Evolutionary conservation across 176 grass and related monocot genomes (phyloP), one percentile per base, ranked within the genome.

Genomic region (Triticum urartu): DNA sequence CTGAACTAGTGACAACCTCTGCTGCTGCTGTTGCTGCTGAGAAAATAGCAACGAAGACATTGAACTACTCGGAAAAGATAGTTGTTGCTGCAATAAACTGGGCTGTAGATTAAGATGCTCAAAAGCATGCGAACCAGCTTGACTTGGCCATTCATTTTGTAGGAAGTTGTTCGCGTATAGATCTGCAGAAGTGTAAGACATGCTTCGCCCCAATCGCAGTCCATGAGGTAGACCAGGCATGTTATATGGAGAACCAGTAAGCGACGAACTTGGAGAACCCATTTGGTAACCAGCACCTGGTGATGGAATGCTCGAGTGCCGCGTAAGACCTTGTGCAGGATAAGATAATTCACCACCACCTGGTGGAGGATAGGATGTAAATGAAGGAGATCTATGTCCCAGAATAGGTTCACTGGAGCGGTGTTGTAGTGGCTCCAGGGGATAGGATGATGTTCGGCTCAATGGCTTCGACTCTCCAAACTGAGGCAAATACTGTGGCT

Each of bases 291-390:
- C 90, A 90, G 85, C 43, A 87, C 75, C 83, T 64, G 85, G 93
- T 83, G 93, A 94, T 40, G 97, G 97, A 79, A 98, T 94, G 86
- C 97, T 98, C 7, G 90, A 85, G 85, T 98, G 97, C 0, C 97
- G 92, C 56, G 97, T 95, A 54, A 98, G 94, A 33, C 85, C 79
- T 79, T 59, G 76, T 30, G 84, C 64, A 75, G 88, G 25, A 81
- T 91, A 90, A 91, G 90, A 90, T 88, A 69, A 80, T 65, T 59
- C 84, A 65, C 48, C 62, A 45, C 68, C 72, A 64, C 85, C 77
- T 75, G 81, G 81, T 21, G 85, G 89, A 32, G 91, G 86, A 85
- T 94, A 95, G 59, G 92, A 95, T 66, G 88, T 91, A 80, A 88
- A 92, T 45, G 88, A 92, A 78, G 87, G 42, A 68, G 90, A 86